Conservation (phyloP, 495 filamentous ascomycete species). For the Neohortaea acidophila region DNA sequence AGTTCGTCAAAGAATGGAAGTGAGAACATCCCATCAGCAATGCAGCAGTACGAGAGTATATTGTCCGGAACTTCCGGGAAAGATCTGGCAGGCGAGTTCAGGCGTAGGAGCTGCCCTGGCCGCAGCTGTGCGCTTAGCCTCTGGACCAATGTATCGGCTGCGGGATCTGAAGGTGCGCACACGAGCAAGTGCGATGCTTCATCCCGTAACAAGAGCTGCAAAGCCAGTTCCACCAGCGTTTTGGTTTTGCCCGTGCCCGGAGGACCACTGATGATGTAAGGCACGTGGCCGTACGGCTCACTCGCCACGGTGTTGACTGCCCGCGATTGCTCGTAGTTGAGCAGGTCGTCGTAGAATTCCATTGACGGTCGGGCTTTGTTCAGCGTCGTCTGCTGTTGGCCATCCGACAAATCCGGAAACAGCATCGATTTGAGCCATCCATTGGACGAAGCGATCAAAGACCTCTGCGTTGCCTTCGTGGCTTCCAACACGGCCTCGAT, state of each 20-base stretch:
- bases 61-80: constrained; percentile 35
- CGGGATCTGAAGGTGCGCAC: constrained; percentile 42
- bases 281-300: constrained; percentile 34
- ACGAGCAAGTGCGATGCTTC: constrained; percentile 32
- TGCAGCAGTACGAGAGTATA: constrained; percentile 35
- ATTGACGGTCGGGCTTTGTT: constrained; percentile 22
- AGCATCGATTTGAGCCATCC: constrained; percentile 36
- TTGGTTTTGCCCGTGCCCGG: constrained; percentile 43
- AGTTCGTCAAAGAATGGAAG: constrained; percentile 34
- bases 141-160: constrained; percentile 37
- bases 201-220: constrained; percentile 20
- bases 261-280: constrained; percentile 39
- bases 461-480: constrained; percentile 16
- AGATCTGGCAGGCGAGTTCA: constrained; percentile 33
- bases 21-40: constrained; percentile 32
- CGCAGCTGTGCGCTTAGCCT: constrained; percentile 31
- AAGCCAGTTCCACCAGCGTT: constrained; percentile 36
- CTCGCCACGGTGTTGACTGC: constrained; percentile 32
- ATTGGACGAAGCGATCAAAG: constrained; percentile 2
- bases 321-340: constrained; percentile 39
- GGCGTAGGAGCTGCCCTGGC: constrained; percentile 31
- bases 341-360: constrained; percentile 27
- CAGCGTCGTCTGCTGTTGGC: constrained; percentile 27
- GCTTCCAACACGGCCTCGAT: constrained; percentile 21
- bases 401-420: constrained; percentile 32